Base-by-base conservation (phyloP, 2,329 filamentous ascomycete species). In the Cordyceps pruinosa region DNA sequence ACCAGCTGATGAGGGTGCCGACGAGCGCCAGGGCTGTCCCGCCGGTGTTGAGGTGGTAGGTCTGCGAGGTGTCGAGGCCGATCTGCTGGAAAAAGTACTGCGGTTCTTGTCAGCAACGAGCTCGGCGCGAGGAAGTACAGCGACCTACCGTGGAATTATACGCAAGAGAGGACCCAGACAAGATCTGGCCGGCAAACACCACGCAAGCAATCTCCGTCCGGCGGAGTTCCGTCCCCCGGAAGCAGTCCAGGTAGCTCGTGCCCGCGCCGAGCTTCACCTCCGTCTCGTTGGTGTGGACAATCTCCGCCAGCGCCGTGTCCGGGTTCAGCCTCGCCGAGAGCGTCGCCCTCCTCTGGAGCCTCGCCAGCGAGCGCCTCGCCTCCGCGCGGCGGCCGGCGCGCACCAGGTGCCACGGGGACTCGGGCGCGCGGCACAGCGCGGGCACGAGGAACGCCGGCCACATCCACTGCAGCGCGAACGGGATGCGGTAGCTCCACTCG, bases 1-100 rank as follows among this genome's bases (percentile, higher is more conserved):
- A 67, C 71, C 73, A 77, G 0, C 75, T 77, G 23, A 76, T 57
- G 5, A 75, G 63, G 12, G 72, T 72, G 4, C 77, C 73, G 19
- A 74, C 45, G 19, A 78, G 75, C 3, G 73, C 76, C 37, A 77
- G 68, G 4, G 67, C 70, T 13, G 69, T 70, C 32, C 69, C 75
- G 30, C 79, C 81, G 52, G 84, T 71, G 28, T 77, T 73, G 58
- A 81, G 78, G 44, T 74, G 70, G 60, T 80, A 81, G 0, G 79
- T 70, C 25, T 72, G 71, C 55, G 66, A 69, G 23, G 72, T 66
- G 50, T 68, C 62, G 15, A 78, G 67, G 19, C 77, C 76, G 0
- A 74, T 70, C 52, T 76, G 74, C 32, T 73, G 66, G 64, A 76
- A 77, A 65, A 79, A 78, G 62, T 56, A 56, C 42, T 56, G 30